Base-by-base conservation (phyloP, 2,329 filamentous ascomycete species). In the Incumbomyces delicatus region DNA sequence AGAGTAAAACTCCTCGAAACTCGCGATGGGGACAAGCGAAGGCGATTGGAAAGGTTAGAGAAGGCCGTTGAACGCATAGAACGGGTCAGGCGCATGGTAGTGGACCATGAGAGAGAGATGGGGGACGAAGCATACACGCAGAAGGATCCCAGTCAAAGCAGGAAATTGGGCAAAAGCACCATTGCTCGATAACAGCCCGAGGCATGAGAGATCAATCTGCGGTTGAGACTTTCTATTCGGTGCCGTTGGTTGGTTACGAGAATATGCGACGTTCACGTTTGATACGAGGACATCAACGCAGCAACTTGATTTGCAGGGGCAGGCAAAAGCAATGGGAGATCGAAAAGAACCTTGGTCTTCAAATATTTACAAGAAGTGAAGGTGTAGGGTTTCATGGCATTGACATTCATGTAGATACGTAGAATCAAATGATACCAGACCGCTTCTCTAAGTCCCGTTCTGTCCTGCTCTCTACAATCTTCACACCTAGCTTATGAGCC, bases 51-150 rank as follows among this genome's bases (percentile, higher is more conserved):
- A 53, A 61, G 68, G 38, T 57, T 82, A 50, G 77, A 81, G 62
- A 71, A 72, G 57, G 64, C 77, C 8, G 66, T 80, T 56, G 70
- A 65, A 56, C 66, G 77, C 50, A 74, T 57, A 41, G 78, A 81
- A 56, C 64, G 77, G 47, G 71, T 80, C 7, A 72, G 72, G 55
- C 69, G 69, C 3, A 59, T 82, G 61, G 63, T 81, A n/a, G 44
- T 45, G n/a, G 34, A 45, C 14, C 42, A 45, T 18, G 42, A 45
- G 34, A 22, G 29, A 20, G 33, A 30, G 33, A 37, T 45, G 42
- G 42, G 34, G 11, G 42, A 37, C 6, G 34, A 45, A 13, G 32
- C 34, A 4, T 36, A 37, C 29, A n/a, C 16, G 8, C 31, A 29
- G 20, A 17, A 31, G 2, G 42, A 37, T 8, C n/a, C 30, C 14